Base-by-base conservation (phyloP, 2,329 filamentous ascomycete species). In the Lachnellula arida region DNA sequence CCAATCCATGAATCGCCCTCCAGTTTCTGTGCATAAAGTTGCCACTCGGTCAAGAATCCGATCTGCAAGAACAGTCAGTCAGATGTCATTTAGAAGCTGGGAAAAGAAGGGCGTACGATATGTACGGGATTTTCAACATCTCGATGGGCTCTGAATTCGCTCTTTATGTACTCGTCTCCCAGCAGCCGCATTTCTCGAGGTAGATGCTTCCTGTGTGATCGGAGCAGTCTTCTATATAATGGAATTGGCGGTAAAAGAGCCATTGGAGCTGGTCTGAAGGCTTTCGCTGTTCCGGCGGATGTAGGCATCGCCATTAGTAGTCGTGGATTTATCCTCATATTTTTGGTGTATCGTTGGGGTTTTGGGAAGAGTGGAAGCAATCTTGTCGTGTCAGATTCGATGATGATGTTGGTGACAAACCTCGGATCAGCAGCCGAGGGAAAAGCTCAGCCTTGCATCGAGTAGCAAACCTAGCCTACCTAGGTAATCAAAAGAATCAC, bases 1-100 rank as follows among this genome's bases (percentile, higher is more conserved):
- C 87, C 93, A 57, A 81, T 79, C 94, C 94, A 97, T 0, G 80
- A 72, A 52, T 96, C 87, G 0, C 92, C 93, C 69, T 97, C 93
- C 15, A 99, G 76, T 70, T 91, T 86, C 71, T 99, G 93, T 2
- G 91, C 92, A 69, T 97, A 99, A 51, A 90, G 76, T 72, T 99
- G 94, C 93, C 93, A 99, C 72, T 97, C 92, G 0, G 89, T 93
- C 64, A 99, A 78, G 72, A 99, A 99, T 1, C 93, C 94, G 66
- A 97, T 91, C 91, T 96, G 63, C 7, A 12, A 48, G 23, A 14
- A n/a, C 4, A 25, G 48, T 60, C 48, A 58, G 51, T 52, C 12
- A 17, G 28, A 25, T 5, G 44, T 39, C 8, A 23, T 19, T 17
- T 4, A 25, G 4, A n/a, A 1, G 7, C 19, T 42, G 9, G n/a